Conservation (phyloP, 371 early-diverging fungal species). For the Smittium culicis region DNA sequence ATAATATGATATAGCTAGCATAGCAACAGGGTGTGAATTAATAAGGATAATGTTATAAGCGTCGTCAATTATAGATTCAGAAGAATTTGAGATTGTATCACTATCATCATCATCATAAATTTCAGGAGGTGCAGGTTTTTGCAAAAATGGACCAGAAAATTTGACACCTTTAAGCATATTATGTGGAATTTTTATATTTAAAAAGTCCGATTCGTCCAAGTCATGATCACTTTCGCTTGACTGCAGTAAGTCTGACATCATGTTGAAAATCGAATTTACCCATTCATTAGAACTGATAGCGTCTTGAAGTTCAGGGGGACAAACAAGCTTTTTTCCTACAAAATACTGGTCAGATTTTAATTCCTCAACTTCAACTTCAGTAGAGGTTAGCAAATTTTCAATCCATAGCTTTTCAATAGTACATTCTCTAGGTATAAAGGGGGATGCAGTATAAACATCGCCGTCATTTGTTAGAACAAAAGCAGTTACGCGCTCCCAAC, state of each 20-base stretch:
- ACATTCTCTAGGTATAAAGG: slow-evolving; percentile 25
- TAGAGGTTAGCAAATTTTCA: slow-evolving; percentile 18
- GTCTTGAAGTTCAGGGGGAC: slow-evolving; percentile 26
- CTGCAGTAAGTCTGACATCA: not conserved
- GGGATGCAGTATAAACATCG: slow-evolving; percentile 25
- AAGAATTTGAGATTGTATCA: slow-evolving; percentile 8
- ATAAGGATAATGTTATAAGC: slow-evolving; percentile 24
- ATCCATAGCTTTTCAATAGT: slow-evolving; percentile 24
- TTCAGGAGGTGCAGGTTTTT: slow-evolving; percentile 22
- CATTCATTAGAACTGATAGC: slow-evolving; percentile 12
- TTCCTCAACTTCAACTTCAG: slow-evolving; percentile 26
- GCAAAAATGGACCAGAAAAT: slow-evolving; percentile 27
- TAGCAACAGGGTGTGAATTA: slow-evolving; percentile 19
- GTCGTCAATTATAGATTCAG: slow-evolving; percentile 22
- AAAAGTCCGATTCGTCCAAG: not conserved
- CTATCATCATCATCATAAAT: slow-evolving; percentile 2
- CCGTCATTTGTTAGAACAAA: slow-evolving; percentile 24
- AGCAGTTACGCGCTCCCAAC: slow-evolving; percentile 28
- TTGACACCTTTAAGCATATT: slow-evolving; percentile 13
- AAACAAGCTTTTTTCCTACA: slow-evolving; percentile 14
- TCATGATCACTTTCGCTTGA: not conserved
- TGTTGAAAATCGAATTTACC: not conserved
- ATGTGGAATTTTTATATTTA: slow-evolving; percentile 15
- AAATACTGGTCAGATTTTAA: slow-evolving; percentile 31
- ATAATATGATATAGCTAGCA: slow-evolving; percentile 25